Conservation (phyloP, 768 basidiomycete species). For the Tylopilus intermedius region DNA sequence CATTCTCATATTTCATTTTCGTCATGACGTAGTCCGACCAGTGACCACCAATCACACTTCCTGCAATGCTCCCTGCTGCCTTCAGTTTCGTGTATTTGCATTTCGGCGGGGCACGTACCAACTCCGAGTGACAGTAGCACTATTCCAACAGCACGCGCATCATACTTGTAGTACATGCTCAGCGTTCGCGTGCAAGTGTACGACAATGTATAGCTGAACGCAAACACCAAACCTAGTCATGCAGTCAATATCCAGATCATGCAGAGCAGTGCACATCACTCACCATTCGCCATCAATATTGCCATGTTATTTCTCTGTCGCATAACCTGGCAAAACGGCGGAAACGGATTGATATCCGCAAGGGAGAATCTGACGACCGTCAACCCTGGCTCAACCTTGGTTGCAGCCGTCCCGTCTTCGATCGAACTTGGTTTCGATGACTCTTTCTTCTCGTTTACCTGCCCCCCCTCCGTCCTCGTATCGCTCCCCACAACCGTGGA, state of each 20-base stretch:
- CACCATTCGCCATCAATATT: slow-evolving; percentile 41
- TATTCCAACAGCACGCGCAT: slow-evolving; percentile 67
- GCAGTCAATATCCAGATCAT: slow-evolving; percentile 6
- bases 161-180: slow-evolving; percentile 55
- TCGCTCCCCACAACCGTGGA: slow-evolving; percentile 13
- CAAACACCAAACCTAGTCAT: slow-evolving; percentile 59
- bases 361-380: slow-evolving; percentile 50
- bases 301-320: slow-evolving; percentile 61
- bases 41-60: slow-evolving; percentile 53
- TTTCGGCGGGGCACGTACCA: slow-evolving; percentile 37
- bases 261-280: not conserved
- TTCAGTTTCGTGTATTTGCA: not conserved
- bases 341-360: slow-evolving; percentile 70
- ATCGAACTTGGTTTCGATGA: slow-evolving; percentile 11
- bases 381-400: slow-evolving; percentile 11
- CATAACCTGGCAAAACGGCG: slow-evolving; percentile 55
- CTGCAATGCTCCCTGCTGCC: slow-evolving; percentile 41
- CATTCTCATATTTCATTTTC: slow-evolving; percentile 39
- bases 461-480: slow-evolving; percentile 6
- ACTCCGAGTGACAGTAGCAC: slow-evolving; percentile 72
- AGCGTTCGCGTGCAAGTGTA: slow-evolving; percentile 77
- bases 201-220: slow-evolving; percentile 61
- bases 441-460: slow-evolving; percentile 12
- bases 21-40: slow-evolving; percentile 51
- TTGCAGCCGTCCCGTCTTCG: slow-evolving; percentile 21